Percentiles rank a stretch among this genome's conserved stretches.
Conservation (phyloP, 306 rosid species). For the Cyclanthera cordifolia region DNA sequence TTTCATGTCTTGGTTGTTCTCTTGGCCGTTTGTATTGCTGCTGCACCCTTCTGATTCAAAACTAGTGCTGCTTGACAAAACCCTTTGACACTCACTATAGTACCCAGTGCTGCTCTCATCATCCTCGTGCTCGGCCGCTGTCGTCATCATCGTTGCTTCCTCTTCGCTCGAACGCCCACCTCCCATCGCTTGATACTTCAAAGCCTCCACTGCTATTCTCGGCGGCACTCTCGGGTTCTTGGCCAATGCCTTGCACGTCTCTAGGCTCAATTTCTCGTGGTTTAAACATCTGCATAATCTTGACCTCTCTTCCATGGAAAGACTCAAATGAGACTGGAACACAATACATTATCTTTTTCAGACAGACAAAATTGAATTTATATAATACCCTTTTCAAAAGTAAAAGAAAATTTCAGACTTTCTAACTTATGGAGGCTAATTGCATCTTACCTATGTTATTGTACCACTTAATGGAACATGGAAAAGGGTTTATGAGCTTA, state of each 20-base stretch:
- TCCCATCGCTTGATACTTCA: slow-evolving; percentile 4
- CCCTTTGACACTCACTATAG: neutral
- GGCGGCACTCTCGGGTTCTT: slow-evolving; percentile 76
- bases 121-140: neutral
- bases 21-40: neutral
- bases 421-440: neutral
- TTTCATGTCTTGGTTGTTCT: slow-evolving; percentile 27
- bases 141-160: neutral
- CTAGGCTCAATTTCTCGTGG: slow-evolving; percentile 50
- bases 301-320: slow-evolving; percentile 48
- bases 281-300: slow-evolving; percentile 60
- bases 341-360: neutral
- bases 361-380: neutral
- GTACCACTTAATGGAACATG: neutral
- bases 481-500: neutral
- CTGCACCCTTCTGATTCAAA: slow-evolving; percentile 9
- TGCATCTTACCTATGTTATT: neutral
- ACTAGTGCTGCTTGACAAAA: slow-evolving; percentile 39
- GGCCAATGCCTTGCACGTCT: slow-evolving; percentile 55
- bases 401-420: neutral
- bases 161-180: neutral
- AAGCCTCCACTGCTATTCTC: slow-evolving; percentile 45
- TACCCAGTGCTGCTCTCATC: neutral
- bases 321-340: slow-evolving; percentile 50
- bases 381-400: too few relatives aligned